Conservation (phyloP, 2,329 filamentous ascomycete genomes). For the Stachybotrys elegans region DNA sequence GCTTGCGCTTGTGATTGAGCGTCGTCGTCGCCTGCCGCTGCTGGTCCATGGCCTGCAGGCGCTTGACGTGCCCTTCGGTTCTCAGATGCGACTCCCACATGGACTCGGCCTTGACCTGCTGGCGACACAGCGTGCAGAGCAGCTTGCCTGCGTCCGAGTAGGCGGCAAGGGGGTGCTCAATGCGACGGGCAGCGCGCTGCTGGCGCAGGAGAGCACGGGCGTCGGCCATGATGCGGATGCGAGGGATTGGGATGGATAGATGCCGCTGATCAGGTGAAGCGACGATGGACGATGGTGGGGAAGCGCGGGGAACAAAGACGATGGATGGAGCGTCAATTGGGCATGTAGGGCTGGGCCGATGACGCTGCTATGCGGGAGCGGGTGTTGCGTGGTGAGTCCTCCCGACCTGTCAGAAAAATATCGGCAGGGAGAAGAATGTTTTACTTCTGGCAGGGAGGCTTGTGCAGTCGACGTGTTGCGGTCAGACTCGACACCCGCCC, state of each 20-base stretch:
- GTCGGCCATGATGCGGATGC: conserved; percentile 58
- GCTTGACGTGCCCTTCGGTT: conserved; percentile 34
- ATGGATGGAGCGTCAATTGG: neutral
- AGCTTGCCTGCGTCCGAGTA: conserved; percentile 66
- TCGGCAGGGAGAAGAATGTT: too few species aligned
- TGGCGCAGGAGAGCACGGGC: conserved; percentile 74
- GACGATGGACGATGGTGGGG: conserved; percentile 3
- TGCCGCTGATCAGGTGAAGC: conserved; percentile 7
- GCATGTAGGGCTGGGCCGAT: too few species aligned
- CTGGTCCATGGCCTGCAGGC: conserved; percentile 15
- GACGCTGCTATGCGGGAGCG: too few species aligned
- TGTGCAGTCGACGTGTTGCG: too few species aligned
- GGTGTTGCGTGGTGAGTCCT: too few species aligned
- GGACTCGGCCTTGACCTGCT: conserved; percentile 58
- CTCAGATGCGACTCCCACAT: conserved; percentile 62
- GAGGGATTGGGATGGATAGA: neutral
- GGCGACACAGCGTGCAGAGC: conserved; percentile 61
- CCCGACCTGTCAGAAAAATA: too few species aligned
- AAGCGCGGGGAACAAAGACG: neutral
- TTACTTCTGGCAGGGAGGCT: too few species aligned
- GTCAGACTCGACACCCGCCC: too few species aligned
- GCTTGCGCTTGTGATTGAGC: conserved; percentile 27
- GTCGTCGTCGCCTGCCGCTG: conserved; percentile 8
- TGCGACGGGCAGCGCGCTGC: conserved; percentile 68
- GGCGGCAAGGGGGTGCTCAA: conserved; percentile 63